A percentile compares a stretch with the other conserved stretches of the same genome.
These are phyloP conservation scores for Candolleomyces eurysporus DNA, from an alignment of 768 basidiomycete species.

Conservation along the genomic window DNA sequence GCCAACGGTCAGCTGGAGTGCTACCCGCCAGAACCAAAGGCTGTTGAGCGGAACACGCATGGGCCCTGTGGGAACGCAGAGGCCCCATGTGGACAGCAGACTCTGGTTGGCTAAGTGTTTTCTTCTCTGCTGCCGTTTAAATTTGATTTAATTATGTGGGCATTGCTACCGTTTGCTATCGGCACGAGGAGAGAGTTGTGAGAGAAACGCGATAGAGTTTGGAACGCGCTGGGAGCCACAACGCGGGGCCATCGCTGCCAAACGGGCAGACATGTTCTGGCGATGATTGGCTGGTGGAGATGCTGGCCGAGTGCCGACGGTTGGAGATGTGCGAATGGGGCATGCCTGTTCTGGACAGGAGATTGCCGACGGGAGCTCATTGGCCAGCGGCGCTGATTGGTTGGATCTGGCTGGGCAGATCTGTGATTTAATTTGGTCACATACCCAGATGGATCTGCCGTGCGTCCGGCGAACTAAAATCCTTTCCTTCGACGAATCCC, in stretches of 20 bases:
- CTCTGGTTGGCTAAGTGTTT: too few relatives aligned
- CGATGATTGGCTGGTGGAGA: not conserved
- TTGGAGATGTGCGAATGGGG: not conserved
- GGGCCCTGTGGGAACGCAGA: not conserved
- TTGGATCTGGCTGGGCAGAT: not conserved
- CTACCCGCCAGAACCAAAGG: not conserved
- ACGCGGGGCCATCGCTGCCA: constrained; percentile 12
- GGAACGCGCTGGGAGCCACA: constrained; percentile 22
- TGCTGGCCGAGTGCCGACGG: not conserved
- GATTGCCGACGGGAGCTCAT: constrained; percentile 8
- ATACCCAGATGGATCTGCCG: constrained; percentile 7
- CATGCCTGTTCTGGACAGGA: not conserved
- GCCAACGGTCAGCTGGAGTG: not conserved
- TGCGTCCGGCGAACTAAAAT: constrained; percentile 11
- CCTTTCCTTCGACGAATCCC: not conserved
- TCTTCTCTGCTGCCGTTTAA: too few relatives aligned
- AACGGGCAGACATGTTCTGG: constrained; percentile 1
- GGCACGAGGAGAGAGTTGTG: constrained; percentile 22
- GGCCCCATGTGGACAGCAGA: not conserved
- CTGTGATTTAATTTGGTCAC: constrained; percentile 8
- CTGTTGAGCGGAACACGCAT: not conserved
- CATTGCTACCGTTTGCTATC: not conserved
- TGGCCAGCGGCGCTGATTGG: not conserved
- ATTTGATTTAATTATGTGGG: too few relatives aligned
- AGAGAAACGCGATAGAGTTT: constrained; percentile 33